phyloP scores from a whole-genome alignment of 164 flowering plant species.

The Malania oleifera region DNA sequence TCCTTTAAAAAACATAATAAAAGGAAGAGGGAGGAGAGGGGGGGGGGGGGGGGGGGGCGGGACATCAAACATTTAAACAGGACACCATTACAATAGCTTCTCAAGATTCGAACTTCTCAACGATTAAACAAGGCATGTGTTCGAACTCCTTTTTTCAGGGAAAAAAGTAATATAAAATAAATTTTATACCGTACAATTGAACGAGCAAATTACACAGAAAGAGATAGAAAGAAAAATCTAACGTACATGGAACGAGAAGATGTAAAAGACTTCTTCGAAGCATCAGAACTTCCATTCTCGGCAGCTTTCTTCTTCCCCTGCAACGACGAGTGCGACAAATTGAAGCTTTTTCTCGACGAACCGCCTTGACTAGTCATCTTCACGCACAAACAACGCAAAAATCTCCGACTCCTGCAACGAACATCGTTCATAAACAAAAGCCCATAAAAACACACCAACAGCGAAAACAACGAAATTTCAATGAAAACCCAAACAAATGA shows the following conservation, averaged over 20 bases:
- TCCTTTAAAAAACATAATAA: no score
- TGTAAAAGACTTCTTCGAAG: conserved; percentile 35
- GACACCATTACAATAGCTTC: no score
- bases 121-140: no score
- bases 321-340: conserved; percentile 26
- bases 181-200: no score
- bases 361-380: conserved; percentile 52
- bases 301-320: conserved; percentile 39
- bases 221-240: not conserved
- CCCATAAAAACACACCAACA: not conserved
- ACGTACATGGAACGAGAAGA: conserved; percentile 61
- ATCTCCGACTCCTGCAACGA: conserved; percentile 6
- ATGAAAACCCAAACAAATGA: not conserved
- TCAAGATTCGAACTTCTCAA: no score
- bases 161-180: no score
- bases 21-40: no score
- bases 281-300: conserved; percentile 34
- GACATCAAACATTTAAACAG: no score
- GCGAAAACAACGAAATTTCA: not conserved
- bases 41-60: no score
- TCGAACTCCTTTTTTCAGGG: no score
- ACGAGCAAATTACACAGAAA: no score
- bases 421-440: not conserved
- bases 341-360: conserved; percentile 54
- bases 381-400: not conserved